Conservation (phyloP, 2,329 filamentous ascomycete genomes). For the Arthrobotrys sinensis region DNA sequence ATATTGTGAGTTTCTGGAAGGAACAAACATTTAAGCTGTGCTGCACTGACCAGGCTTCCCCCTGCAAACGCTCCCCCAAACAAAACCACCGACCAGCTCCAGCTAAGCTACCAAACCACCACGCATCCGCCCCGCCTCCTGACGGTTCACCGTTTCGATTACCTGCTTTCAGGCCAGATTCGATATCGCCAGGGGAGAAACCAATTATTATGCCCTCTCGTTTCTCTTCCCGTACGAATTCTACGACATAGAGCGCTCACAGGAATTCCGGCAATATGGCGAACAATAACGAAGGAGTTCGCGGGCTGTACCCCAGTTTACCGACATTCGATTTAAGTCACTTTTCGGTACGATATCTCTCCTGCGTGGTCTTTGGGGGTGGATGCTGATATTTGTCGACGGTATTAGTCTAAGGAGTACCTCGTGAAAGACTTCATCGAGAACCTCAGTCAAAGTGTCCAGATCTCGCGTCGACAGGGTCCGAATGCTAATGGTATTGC, state of each 20-base stretch:
- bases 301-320: slow-evolving; percentile 51
- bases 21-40: slow-evolving; percentile 27
- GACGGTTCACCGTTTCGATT: slow-evolving; percentile 31
- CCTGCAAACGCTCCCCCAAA: slow-evolving; percentile 15
- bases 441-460: slow-evolving; percentile 86
- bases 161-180: slow-evolving; percentile 33
- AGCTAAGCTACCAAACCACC: slow-evolving; percentile 29
- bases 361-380: background rate
- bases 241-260: slow-evolving; percentile 29
- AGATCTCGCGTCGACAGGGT: slow-evolving; percentile 81
- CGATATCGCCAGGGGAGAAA: slow-evolving; percentile 1
- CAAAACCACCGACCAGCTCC: slow-evolving; percentile 12
- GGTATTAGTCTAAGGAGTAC: slow-evolving; percentile 84
- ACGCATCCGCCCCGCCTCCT: slow-evolving; percentile 34
- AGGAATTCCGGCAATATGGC: slow-evolving; percentile 33
- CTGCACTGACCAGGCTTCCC: background rate
- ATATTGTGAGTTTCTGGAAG: slow-evolving; percentile 10
- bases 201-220: slow-evolving; percentile 33
- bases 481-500: slow-evolving; percentile 65
- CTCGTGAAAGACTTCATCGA: slow-evolving; percentile 99
- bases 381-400: slow-evolving; percentile 2
- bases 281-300: slow-evolving; percentile 51
- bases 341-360: slow-evolving; percentile 35
- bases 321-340: slow-evolving; percentile 48
- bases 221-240: slow-evolving; percentile 8